phyloP scores from a whole-genome alignment of 768 basidiomycete species.

The Tricholoma matsutake region DNA sequence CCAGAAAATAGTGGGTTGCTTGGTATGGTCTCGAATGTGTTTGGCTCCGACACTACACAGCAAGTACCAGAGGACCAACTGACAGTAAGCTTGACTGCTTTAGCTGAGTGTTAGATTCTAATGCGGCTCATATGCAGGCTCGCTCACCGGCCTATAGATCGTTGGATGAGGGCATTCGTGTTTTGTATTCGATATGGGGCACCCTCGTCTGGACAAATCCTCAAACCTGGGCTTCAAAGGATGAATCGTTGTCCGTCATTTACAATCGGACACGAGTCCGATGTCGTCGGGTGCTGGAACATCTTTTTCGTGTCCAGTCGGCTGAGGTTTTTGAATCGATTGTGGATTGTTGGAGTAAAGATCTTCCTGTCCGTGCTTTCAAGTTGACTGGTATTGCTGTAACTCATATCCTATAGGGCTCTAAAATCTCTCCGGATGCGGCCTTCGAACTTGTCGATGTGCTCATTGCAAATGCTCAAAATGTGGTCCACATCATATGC shows the following conservation, averaged over 20 bases:
- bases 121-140: conserved; percentile 38
- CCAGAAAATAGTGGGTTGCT: conserved; percentile 67
- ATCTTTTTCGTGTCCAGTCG: conserved; percentile 78
- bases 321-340: conserved; percentile 81
- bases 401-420: conserved; percentile 27
- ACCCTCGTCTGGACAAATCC: conserved; percentile 50
- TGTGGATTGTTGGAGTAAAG: conserved; percentile 77
- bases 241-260: conserved; percentile 67
- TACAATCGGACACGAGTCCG: conserved; percentile 65
- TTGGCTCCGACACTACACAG: conserved; percentile 64
- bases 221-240: conserved; percentile 46
- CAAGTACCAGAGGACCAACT: conserved; percentile 51
- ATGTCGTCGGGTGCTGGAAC: conserved; percentile 78
- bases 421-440: conserved; percentile 40
- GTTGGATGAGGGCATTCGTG: conserved; percentile 78
- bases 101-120: neutral
- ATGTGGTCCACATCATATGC: conserved; percentile 83
- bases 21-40: conserved; percentile 90
- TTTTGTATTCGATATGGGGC: conserved; percentile 75
- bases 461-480: conserved; percentile 81
- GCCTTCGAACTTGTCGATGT: conserved; percentile 83
- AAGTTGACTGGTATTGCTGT: neutral
- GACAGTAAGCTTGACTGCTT: conserved; percentile 43
- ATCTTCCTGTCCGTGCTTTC: conserved; percentile 41
- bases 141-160: conserved; percentile 75